Base-by-base conservation (phyloP, 345 rosid species). In the Brassica nigra region DNA sequence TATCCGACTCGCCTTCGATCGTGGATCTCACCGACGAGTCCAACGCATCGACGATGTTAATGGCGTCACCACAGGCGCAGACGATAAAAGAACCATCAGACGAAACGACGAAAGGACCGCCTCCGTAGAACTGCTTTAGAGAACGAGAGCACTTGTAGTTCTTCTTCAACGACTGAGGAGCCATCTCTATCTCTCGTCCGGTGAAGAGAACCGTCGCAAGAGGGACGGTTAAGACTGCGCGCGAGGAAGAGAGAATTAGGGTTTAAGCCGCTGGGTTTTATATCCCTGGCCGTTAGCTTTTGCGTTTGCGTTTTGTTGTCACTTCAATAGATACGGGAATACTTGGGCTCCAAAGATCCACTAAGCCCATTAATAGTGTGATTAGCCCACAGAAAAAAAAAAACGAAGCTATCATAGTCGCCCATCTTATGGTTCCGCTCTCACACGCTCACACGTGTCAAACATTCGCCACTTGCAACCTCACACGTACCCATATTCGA, bases 41-140 rank as follows among this genome's bases (percentile, higher is more conserved):
- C 4, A 77, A 78, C 5, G 90, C 83, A 61, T 91, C 89, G 7
- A 93, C 93, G n/a, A 95, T 89, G 78, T 91, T 93, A 27, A 95
- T 81, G 11, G 88, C 76, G 55, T 91, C 98, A 0, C 90, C 94
- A 65, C 93, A 89, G 2, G 92, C 86, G 73, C 99, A 95, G 6
- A 79, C 93, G 31, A 95, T 83, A 71, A 95, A 93, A 16, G 93
- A 90, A 23, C 92, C 92, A 39, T 90, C 92, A 2, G 97, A 89
- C 3, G 98, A 88, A 47, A 95, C 94, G 4, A 80, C 84, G 76
- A 93, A 84, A 0, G 99, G 96, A 0, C 97, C 99, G 4, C 98
- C 99, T 12, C 87, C 79, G 81, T 95, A 95, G 82, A 95, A 93
- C 76, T 95, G 98, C 78, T 90, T 91, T 42, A 92, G 81, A 11